Conservation (phyloP, 208 protist genomes). For the Tetramitus jugosus region DNA sequence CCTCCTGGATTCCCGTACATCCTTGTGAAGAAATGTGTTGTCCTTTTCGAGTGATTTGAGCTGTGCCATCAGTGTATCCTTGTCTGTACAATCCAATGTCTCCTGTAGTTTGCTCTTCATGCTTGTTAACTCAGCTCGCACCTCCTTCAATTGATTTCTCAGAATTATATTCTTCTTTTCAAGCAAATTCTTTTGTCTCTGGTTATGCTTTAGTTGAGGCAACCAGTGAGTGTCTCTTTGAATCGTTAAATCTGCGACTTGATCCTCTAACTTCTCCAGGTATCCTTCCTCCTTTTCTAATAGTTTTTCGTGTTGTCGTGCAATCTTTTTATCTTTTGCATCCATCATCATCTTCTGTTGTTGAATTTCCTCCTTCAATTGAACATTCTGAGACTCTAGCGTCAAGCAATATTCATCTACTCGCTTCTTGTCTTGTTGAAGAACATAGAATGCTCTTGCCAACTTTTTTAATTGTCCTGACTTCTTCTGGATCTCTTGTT, state of each 20-base stretch:
- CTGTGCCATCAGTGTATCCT: neutral
- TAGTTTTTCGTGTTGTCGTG: conserved; percentile 14
- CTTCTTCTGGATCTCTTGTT: neutral
- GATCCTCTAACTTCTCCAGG: neutral
- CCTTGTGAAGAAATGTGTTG: neutral
- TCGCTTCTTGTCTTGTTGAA: conserved; percentile 12
- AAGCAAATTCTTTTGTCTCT: neutral
- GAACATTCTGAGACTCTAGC: neutral
- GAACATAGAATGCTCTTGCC: conserved; percentile 7
- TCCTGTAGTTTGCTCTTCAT: neutral
- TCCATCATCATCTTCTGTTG: too few species aligned
- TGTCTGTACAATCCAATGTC: neutral
- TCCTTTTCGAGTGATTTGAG: neutral
- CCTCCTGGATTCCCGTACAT: neutral
- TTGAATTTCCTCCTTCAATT: neutral
- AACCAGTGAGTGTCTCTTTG: neutral
- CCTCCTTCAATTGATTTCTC: neutral
- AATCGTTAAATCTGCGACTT: neutral
- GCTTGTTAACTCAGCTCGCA: neutral
- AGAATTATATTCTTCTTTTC: neutral
- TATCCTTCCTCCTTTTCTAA: neutral
- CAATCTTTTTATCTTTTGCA: neutral
- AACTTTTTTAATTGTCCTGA: neutral
- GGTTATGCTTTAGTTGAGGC: neutral
- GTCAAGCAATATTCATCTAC: conserved; percentile 2